Evolutionary conservation across 306 rosid genomes (phyloP).

Genomic region (Prunus mira): DNA sequence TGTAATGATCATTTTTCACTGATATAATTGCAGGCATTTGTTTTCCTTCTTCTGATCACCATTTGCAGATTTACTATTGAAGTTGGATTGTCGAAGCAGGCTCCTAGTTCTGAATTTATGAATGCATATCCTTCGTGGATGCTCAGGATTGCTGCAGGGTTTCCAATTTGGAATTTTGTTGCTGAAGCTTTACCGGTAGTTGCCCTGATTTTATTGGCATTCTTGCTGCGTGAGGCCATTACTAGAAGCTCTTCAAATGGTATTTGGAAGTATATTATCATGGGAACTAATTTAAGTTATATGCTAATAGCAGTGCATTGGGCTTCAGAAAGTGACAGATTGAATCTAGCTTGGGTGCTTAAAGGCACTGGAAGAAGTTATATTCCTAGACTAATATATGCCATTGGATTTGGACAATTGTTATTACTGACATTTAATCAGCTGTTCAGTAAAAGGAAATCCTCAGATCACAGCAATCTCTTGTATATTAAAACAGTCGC

Average conservation of each 20-base stretch:
- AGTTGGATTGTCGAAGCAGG: conserved; percentile 84
- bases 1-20: conserved; percentile 14
- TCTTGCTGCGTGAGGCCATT: conserved; percentile 57
- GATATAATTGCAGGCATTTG: conserved; percentile 57
- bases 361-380: conserved; percentile 50
- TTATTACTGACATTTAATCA: conserved; percentile 47
- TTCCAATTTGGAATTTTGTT: conserved; percentile 58
- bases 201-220: conserved; percentile 55
- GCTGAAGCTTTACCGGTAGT: conserved; percentile 60
- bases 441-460: conserved; percentile 29
- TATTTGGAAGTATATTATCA: conserved; percentile 49
- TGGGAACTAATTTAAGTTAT: conserved; percentile 61
- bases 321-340: conserved; percentile 51
- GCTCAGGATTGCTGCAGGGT: conserved; percentile 40
- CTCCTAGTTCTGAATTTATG: conserved; percentile 71
- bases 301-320: conserved; percentile 59
- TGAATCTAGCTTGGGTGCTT: conserved; percentile 36
- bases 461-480: conserved; percentile 36
- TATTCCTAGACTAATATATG: conserved; percentile 68
- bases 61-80: conserved; percentile 78
- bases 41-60: conserved; percentile 74
- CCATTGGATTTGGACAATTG: conserved; percentile 67
- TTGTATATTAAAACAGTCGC: conserved; percentile 57
- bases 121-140: conserved; percentile 65
- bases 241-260: conserved; percentile 34